Evolutionary conservation across 2,329 filamentous ascomycete genomes (phyloP).

Genomic region (Paraphaeosphaeria minitans): DNA sequence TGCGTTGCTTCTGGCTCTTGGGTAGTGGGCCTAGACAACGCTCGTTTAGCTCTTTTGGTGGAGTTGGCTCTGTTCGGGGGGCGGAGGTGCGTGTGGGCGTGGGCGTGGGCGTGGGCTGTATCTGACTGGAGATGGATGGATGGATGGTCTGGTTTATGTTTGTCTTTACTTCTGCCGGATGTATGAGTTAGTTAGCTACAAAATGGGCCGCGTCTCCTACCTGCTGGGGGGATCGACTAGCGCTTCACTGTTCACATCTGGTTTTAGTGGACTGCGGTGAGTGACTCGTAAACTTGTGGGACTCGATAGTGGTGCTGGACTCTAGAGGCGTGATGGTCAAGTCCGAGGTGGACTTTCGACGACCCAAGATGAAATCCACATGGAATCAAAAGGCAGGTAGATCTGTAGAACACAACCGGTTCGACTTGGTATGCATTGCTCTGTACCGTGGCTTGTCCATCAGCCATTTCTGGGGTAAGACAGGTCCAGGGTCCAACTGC

Average conservation of each 20-base stretch:
- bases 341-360: neutral
- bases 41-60: constrained; percentile 7
- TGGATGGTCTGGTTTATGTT: constrained; percentile 19
- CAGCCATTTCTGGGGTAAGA: neutral
- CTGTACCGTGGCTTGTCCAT: neutral
- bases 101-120: neutral
- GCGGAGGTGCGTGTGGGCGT: neutral
- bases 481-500: constrained; percentile 8
- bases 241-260: constrained; percentile 5
- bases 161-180: constrained; percentile 30
- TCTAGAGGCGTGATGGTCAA: neutral
- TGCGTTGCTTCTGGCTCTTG: constrained; percentile 24
- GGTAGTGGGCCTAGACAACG: constrained; percentile 7
- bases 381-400: no score
- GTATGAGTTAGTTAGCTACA: constrained; percentile 42
- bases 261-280: neutral
- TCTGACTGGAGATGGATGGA: constrained; percentile 17
- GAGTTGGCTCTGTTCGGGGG: neutral
- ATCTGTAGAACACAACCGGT: no score
- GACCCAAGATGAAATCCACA: no score
- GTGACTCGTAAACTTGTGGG: neutral
- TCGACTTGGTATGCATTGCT: neutral
- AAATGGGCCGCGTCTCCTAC: constrained; percentile 31
- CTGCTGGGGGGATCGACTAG: constrained; percentile 23
- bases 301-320: neutral